These are phyloP conservation scores for Leucocoprinus leucothites DNA, from an alignment of 768 basidiomycete species.

Conservation along the genomic window DNA sequence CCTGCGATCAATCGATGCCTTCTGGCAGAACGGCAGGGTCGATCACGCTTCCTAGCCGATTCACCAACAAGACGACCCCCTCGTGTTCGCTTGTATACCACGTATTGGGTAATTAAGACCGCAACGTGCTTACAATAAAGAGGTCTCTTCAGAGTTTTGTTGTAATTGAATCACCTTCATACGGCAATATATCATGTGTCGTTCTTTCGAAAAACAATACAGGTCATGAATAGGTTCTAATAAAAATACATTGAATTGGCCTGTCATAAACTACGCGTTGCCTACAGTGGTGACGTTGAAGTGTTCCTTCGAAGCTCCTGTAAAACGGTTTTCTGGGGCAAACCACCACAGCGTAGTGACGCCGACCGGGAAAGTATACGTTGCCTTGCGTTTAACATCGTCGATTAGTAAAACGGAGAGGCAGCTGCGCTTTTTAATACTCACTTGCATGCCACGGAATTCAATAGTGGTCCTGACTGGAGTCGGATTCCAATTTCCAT, in stretches of 20 bases:
- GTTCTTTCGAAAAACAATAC: too few species aligned
- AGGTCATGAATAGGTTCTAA: neutral
- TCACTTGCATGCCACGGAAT: slow-evolving; percentile 60
- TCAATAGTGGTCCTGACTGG: slow-evolving; percentile 59
- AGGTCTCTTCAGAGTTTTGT: neutral
- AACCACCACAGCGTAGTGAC: slow-evolving; percentile 59
- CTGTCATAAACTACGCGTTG: neutral
- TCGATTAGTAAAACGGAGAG: neutral
- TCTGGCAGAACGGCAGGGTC: slow-evolving; percentile 9
- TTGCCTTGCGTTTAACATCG: slow-evolving; percentile 36
- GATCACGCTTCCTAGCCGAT: neutral
- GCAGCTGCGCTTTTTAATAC: neutral
- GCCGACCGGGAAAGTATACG: slow-evolving; percentile 76
- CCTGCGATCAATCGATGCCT: too few species aligned
- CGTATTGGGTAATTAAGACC: slow-evolving; percentile 4
- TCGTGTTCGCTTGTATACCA: slow-evolving; percentile 3
- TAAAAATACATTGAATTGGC: neutral
- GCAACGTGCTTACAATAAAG: neutral
- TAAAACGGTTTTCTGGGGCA: slow-evolving; percentile 20
- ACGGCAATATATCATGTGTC: too few species aligned
- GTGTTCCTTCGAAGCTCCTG: neutral
- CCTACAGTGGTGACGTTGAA: neutral
- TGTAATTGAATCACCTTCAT: too few species aligned
- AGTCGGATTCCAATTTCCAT: slow-evolving; percentile 53
- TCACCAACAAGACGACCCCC: slow-evolving; percentile 4